These are phyloP conservation scores for Myxozyma sirexii DNA, from an alignment of 805 yeast genomes.

Conservation along the genomic window DNA sequence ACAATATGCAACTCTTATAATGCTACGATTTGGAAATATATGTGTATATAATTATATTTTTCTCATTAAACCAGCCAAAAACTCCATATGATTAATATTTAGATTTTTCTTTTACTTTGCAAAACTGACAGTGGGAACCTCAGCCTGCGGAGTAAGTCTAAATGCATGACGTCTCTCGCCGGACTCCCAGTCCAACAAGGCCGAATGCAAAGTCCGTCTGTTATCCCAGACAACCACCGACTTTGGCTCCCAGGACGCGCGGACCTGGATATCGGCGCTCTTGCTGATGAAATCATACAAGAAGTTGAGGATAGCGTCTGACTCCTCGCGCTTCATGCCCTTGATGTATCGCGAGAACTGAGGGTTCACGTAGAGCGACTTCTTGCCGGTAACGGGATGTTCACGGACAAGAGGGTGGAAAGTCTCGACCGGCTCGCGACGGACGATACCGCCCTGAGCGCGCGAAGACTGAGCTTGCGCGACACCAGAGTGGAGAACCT, in stretches of 20 bases:
- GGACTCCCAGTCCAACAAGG: constrained; percentile 57
- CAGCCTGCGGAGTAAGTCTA: constrained; percentile 76
- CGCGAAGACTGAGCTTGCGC: constrained; percentile 47
- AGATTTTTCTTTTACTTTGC: constrained; percentile 13
- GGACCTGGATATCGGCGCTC: constrained; percentile 52
- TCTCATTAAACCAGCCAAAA: too few species aligned
- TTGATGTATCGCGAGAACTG: constrained; percentile 62
- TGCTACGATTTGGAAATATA: too few species aligned
- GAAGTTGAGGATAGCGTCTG: constrained; percentile 60
- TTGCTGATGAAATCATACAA: constrained; percentile 54
- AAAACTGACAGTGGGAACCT: constrained; percentile 52
- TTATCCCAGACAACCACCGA: constrained; percentile 60
- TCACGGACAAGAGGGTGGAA: constrained; percentile 55
- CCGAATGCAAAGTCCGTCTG: constrained; percentile 54
- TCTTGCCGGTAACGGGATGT: constrained; percentile 55
- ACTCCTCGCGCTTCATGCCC: constrained; percentile 74
- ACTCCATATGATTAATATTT: too few species aligned
- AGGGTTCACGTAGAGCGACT: constrained; percentile 50
- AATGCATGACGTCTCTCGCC: constrained; percentile 70
- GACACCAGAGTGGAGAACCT: constrained; percentile 68
- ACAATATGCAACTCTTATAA: too few species aligned
- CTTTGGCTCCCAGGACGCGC: constrained; percentile 56
- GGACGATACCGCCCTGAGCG: constrained; percentile 50
- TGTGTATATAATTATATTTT: too few species aligned
- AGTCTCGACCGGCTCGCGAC: constrained; percentile 52